phyloP scores from a whole-genome alignment of 192 early-diverging fungal genomes.

The Oehlia diaphana region DNA sequence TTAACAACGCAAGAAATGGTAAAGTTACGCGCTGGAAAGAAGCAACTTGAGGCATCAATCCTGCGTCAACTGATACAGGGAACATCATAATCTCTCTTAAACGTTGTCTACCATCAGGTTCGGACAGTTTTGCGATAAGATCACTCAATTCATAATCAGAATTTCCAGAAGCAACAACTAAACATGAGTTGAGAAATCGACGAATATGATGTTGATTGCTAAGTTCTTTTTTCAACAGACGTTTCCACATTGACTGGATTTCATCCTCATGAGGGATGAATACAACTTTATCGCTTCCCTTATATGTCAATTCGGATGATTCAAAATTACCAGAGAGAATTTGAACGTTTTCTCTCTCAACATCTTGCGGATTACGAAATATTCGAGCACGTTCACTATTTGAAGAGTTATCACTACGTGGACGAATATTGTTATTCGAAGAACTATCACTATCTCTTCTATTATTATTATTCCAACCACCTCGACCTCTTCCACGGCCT shows the following conservation, averaged over 20 bases:
- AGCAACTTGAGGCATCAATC: neutral
- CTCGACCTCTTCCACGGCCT: no score
- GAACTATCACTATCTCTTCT: no score
- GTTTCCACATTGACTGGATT: neutral
- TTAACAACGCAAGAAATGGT: conserved; percentile 44
- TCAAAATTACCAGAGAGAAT: conserved; percentile 22
- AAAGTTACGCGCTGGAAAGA: conserved; percentile 44
- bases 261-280: neutral
- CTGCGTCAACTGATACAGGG: conserved; percentile 36
- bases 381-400: neutral
- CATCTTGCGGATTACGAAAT: neutral
- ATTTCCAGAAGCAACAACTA: conserved; percentile 30
- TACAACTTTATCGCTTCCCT: conserved; percentile 19
- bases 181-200: conserved; percentile 30
- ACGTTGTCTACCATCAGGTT: conserved; percentile 14
- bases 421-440: no score
- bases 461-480: no score
- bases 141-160: conserved; percentile 28
- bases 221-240: neutral
- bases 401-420: no score
- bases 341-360: neutral
- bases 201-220: conserved; percentile 18
- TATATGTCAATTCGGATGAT: conserved; percentile 15
- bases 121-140: conserved; percentile 29
- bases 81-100: conserved; percentile 34